Evolutionary conservation across 1,139 yeast genomes (phyloP).

Genomic region (Hemisphaericaspora lyxosophila): DNA sequence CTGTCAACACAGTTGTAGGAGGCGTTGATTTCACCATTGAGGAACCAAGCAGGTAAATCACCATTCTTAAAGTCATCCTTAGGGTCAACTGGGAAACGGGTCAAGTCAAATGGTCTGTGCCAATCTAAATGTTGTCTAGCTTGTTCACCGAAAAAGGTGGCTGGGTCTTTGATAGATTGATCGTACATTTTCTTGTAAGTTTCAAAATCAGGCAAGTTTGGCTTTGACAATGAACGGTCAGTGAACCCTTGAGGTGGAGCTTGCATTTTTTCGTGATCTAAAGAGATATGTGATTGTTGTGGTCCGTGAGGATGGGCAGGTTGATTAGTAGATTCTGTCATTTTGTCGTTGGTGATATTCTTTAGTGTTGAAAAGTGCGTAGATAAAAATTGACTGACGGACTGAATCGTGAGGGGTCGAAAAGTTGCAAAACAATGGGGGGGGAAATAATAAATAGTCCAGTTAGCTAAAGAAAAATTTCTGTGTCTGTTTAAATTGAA

Average conservation of each 20-base stretch:
- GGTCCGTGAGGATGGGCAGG: constrained; percentile 3
- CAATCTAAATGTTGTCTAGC: constrained; percentile 61
- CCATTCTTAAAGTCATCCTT: constrained; percentile 59
- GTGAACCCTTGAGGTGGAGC: constrained; percentile 59
- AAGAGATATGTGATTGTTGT: constrained; percentile 27
- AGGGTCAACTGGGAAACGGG: constrained; percentile 53
- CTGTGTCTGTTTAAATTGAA: too few species aligned
- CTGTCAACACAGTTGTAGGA: constrained; percentile 78
- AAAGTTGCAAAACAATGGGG: not conserved
- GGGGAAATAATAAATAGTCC: too few species aligned
- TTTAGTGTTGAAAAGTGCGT: not conserved
- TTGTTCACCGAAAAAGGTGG: constrained; percentile 59
- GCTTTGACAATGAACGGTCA: constrained; percentile 49
- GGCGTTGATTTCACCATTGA: constrained; percentile 76
- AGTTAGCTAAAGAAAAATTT: too few species aligned
- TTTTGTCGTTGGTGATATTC: constrained; percentile 4
- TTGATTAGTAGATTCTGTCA: constrained; percentile 20
- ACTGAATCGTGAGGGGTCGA: constrained; percentile 1
- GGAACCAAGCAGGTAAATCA: constrained; percentile 75
- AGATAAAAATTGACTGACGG: not conserved
- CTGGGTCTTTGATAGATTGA: constrained; percentile 68
- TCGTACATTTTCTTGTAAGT: constrained; percentile 61
- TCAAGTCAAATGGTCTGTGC: constrained; percentile 60
- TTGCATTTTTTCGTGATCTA: constrained; percentile 44
- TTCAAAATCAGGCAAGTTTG: constrained; percentile 51